Evolutionary conservation across 2,329 filamentous ascomycete species (phyloP).

Genomic region (Pestalotiopsis sp.): DNA sequence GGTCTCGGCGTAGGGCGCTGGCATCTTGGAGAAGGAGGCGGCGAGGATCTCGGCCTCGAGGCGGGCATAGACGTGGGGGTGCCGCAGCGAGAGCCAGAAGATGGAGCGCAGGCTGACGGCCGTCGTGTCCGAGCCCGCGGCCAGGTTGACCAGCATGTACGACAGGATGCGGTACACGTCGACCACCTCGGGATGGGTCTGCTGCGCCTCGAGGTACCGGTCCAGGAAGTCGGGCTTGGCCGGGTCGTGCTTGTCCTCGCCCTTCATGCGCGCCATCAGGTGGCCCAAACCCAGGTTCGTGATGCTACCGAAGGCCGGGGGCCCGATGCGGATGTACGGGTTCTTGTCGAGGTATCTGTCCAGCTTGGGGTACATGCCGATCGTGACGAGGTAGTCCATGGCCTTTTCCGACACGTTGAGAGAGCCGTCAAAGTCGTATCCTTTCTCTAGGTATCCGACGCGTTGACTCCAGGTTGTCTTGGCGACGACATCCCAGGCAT

Average conservation of each 20-base stretch:
- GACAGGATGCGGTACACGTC: slow-evolving; percentile 30
- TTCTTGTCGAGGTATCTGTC: slow-evolving; percentile 43
- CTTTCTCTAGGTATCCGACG: slow-evolving; percentile 43
- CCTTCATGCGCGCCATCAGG: slow-evolving; percentile 6
- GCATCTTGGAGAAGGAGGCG: slow-evolving; percentile 23
- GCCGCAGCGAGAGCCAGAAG: slow-evolving; percentile 35
- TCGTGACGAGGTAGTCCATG: slow-evolving; percentile 34
- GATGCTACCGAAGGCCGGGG: slow-evolving; percentile 7
- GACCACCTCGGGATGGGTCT: slow-evolving; percentile 28
- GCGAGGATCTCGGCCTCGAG: slow-evolving; percentile 37
- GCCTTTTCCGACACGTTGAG: slow-evolving; percentile 34
- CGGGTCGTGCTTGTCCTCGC: slow-evolving; percentile 5
- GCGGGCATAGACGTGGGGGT: slow-evolving; percentile 25
- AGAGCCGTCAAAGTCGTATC: slow-evolving; percentile 39
- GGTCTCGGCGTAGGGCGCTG: slow-evolving; percentile 15
- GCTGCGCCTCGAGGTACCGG: slow-evolving; percentile 29
- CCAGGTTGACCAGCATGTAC: slow-evolving; percentile 21
- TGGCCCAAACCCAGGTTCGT: not conserved
- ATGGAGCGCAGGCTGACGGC: slow-evolving; percentile 28
- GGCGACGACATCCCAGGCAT: slow-evolving; percentile 45
- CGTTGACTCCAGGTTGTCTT: slow-evolving; percentile 42
- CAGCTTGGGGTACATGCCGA: slow-evolving; percentile 33
- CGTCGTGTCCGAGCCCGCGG: slow-evolving; percentile 18
- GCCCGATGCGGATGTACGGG: slow-evolving; percentile 12
- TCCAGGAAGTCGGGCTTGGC: slow-evolving; percentile 24